Conservation (phyloP, 1,284 basidiomycete genomes). For the Schizopora paradoxa region DNA sequence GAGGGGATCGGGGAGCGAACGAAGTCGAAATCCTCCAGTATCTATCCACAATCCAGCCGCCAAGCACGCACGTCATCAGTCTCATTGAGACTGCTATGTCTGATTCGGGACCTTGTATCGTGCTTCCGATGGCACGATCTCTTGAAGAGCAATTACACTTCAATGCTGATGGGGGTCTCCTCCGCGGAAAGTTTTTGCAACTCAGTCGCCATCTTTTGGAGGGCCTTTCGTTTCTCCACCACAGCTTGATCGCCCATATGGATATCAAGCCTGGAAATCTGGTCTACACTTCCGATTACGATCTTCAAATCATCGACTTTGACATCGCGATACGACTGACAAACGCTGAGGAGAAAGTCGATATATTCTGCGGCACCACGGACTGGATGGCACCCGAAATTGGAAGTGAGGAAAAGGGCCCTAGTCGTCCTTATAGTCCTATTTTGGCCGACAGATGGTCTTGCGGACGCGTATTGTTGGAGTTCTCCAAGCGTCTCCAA, state of each 20-base stretch:
- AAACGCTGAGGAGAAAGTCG: conserved; percentile 1
- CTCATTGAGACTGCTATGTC: neutral
- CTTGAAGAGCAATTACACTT: neutral
- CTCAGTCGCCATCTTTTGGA: conserved; percentile 3
- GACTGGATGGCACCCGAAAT: conserved; percentile 7
- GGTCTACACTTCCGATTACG: conserved; percentile 1
- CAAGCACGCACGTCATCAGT: neutral
- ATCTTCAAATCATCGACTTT: conserved; percentile 8
- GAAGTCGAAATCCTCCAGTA: neutral
- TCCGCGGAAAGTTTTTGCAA: neutral
- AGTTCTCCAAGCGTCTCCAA: too few species aligned
- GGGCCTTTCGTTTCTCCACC: conserved; percentile 6
- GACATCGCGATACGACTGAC: neutral
- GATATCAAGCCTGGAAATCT: conserved; percentile 11
- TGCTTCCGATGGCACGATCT: neutral
- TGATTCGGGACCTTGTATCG: neutral
- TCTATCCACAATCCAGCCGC: neutral
- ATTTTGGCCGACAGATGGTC: conserved; percentile 2
- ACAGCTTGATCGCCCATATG: conserved; percentile 2
- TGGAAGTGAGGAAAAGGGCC: neutral
- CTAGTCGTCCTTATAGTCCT: neutral
- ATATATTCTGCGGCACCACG: neutral
- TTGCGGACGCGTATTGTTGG: neutral
- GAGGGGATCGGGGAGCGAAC: neutral
- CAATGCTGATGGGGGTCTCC: neutral